Conservation (phyloP, 805 yeast genomes). For the Zygotorulaspora florentina region DNA sequence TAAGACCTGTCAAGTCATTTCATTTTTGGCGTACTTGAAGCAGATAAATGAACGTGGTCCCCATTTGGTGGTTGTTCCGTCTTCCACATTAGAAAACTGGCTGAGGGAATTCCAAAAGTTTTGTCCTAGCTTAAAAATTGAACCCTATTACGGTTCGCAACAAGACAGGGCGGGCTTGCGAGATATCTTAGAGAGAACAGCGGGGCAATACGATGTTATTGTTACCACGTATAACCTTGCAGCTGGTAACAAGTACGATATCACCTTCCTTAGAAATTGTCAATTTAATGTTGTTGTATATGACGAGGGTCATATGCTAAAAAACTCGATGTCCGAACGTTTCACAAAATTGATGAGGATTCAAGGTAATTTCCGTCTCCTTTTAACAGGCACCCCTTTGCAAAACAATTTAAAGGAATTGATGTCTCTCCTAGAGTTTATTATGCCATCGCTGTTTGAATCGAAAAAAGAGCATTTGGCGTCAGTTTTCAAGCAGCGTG, state of each 20-base stretch:
- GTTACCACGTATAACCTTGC: conserved; percentile 94
- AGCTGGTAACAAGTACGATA: conserved; percentile 78
- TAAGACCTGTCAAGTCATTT: conserved; percentile 92
- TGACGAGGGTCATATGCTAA: conserved; percentile 97
- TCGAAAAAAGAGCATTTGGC: conserved; percentile 79
- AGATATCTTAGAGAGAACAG: conserved; percentile 52
- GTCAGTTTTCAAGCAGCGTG: conserved; percentile 81
- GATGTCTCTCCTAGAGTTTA: conserved; percentile 85
- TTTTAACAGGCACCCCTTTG: conserved; percentile 94
- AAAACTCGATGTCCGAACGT: conserved; percentile 83
- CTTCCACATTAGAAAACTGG: conserved; percentile 97
- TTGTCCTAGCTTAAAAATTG: conserved; percentile 74
- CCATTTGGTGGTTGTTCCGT: conserved; percentile 91
- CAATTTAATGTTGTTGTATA: conserved; percentile 84
- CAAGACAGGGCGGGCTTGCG: conserved; percentile 82
- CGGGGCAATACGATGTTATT: conserved; percentile 70
- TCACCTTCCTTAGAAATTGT: conserved; percentile 67
- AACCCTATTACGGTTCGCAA: conserved; percentile 91
- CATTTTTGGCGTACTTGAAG: conserved; percentile 82
- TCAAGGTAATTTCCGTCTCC: conserved; percentile 74
- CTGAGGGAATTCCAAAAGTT: conserved; percentile 87
- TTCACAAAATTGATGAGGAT: conserved; percentile 82
- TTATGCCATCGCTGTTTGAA: conserved; percentile 76
- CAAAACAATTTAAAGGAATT: conserved; percentile 90
- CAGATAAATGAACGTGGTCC: conserved; percentile 62